Percentiles rank a stretch among this genome's conserved stretches.
Conservation (phyloP, 2,329 filamentous ascomycete genomes). For the Exophiala sideris region DNA sequence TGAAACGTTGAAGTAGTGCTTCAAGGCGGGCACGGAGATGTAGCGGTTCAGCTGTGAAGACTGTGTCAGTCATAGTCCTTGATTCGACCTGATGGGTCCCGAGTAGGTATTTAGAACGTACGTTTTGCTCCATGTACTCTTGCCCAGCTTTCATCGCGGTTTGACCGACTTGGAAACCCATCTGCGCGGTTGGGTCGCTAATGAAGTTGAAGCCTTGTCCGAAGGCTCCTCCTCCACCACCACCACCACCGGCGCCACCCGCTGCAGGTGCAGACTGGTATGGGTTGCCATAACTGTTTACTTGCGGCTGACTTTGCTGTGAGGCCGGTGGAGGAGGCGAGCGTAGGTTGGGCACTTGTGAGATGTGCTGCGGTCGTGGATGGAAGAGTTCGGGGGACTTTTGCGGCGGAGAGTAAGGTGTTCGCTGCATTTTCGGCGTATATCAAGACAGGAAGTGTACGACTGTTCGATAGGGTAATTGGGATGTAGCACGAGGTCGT, state of each 20-base stretch:
- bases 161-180: slow-evolving; percentile 91
- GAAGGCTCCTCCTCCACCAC: slow-evolving; percentile 34
- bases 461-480: no score
- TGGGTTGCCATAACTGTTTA: slow-evolving; percentile 47
- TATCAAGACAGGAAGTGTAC: no score
- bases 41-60: slow-evolving; percentile 66
- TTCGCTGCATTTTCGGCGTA: slow-evolving; percentile 70
- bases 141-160: slow-evolving; percentile 87
- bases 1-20: slow-evolving; percentile 99
- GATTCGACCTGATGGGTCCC: neutral
- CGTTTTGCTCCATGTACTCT: slow-evolving; percentile 93
- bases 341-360: slow-evolving; percentile 92
- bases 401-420: slow-evolving; percentile 71
- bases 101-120: slow-evolving; percentile 43
- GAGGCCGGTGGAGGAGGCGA: slow-evolving; percentile 79
- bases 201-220: slow-evolving; percentile 71
- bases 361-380: slow-evolving; percentile 96
- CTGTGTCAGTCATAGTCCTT: slow-evolving; percentile 20
- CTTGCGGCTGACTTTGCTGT: slow-evolving; percentile 55
- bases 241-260: slow-evolving; percentile 11
- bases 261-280: slow-evolving; percentile 43
- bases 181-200: slow-evolving; percentile 89
- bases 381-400: slow-evolving; percentile 92
- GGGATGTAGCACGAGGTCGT: no score
- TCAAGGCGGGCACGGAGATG: slow-evolving; percentile 86